A percentile compares a stretch with the other conserved stretches of the same genome.
phyloP scores from a whole-genome alignment of 1,284 basidiomycete species.

The Macrocystidia cucumis region DNA sequence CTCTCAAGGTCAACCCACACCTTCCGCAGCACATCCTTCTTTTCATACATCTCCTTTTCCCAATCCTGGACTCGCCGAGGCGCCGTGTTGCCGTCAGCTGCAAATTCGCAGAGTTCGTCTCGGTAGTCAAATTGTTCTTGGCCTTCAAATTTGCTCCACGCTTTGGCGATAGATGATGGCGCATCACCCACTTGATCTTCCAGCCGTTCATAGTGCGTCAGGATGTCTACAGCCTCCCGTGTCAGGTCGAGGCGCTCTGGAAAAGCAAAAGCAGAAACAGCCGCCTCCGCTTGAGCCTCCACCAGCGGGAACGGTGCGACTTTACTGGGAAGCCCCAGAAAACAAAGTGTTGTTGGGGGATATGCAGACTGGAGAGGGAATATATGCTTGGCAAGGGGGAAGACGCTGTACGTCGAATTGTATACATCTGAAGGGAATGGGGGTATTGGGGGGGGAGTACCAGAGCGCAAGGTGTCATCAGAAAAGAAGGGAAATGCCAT shows the following conservation, averaged over 20 bases:
- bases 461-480: constrained; percentile 20
- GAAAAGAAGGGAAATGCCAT: constrained; percentile 55
- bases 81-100: constrained; percentile 18
- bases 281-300: constrained; percentile 60
- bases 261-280: constrained; percentile 42
- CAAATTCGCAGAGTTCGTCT: constrained; percentile 46
- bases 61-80: constrained; percentile 33
- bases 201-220: constrained; percentile 40
- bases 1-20: constrained; percentile 55
- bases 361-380: constrained; percentile 51
- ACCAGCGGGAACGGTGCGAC: constrained; percentile 59
- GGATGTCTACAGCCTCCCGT: constrained; percentile 37
- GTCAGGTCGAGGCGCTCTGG: constrained; percentile 39
- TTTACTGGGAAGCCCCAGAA: constrained; percentile 50
- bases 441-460: constrained; percentile 33
- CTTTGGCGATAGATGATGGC: constrained; percentile 33
- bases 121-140: constrained; percentile 64
- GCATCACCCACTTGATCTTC: constrained; percentile 20
- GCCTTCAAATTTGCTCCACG: constrained; percentile 45
- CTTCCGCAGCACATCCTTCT: constrained; percentile 37
- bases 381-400: constrained; percentile 45
- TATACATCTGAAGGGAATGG: constrained; percentile 40
- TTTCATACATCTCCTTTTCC: constrained; percentile 50
- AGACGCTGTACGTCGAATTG: constrained; percentile 58
- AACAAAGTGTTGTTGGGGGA: constrained; percentile 48